Evolutionary conservation across 495 filamentous ascomycete genomes (phyloP).

Genomic region (Oidiodendron maius): DNA sequence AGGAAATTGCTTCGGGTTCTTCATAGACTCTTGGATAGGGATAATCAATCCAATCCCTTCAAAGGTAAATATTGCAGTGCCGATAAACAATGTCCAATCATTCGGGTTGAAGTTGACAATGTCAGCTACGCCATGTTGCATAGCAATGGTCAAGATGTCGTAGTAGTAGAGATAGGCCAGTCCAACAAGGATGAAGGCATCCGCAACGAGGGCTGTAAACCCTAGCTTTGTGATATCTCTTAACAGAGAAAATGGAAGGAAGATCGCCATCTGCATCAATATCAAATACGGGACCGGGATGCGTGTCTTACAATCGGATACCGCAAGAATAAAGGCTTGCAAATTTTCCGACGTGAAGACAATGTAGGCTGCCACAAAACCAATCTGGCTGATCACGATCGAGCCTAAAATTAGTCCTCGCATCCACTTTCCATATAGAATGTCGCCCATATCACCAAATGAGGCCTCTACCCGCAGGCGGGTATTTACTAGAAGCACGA

Average conservation of each 20-base stretch:
- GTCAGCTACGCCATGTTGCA: slow-evolving; percentile 72
- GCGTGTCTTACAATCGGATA: slow-evolving; percentile 71
- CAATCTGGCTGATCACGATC: slow-evolving; percentile 89
- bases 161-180: slow-evolving; percentile 94
- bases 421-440: slow-evolving; percentile 88
- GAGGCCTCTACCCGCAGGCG: slow-evolving; percentile 78
- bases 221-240: slow-evolving; percentile 94
- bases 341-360: slow-evolving; percentile 96
- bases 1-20: slow-evolving; percentile 79
- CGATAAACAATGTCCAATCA: slow-evolving; percentile 95
- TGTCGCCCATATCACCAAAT: slow-evolving; percentile 93
- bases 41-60: slow-evolving; percentile 98
- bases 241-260: slow-evolving; percentile 86
- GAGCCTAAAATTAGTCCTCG: slow-evolving; percentile 78
- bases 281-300: slow-evolving; percentile 88
- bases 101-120: slow-evolving; percentile 79
- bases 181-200: slow-evolving; percentile 88
- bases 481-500: slow-evolving; percentile 84
- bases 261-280: slow-evolving; percentile 86
- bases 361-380: slow-evolving; percentile 96
- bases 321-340: slow-evolving; percentile 82
- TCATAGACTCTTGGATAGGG: slow-evolving; percentile 97
- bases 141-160: slow-evolving; percentile 77
- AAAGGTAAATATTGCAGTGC: slow-evolving; percentile 97
- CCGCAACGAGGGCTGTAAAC: slow-evolving; percentile 84